A percentile compares a stretch with the other conserved stretches of the same genome.
Evolutionary conservation across 192 early-diverging fungal genomes (phyloP).

Genomic region (Coemansia sp.): DNA sequence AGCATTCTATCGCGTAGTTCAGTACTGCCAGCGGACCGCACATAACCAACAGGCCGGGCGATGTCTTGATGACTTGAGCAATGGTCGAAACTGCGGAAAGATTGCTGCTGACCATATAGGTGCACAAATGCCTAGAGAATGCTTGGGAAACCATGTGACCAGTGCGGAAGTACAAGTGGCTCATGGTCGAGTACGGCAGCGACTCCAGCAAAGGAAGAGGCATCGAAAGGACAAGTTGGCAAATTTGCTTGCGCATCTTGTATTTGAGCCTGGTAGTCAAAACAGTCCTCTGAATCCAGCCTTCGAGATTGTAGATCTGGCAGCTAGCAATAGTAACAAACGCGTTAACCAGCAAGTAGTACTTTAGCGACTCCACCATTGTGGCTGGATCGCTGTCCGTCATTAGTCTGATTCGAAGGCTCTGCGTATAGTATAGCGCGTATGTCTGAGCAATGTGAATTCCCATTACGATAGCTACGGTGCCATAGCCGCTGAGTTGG

Average conservation of each 20-base stretch:
- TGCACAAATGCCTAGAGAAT: not conserved
- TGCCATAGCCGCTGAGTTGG: slow-evolving; percentile 21
- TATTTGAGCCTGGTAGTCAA: slow-evolving; percentile 10
- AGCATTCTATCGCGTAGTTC: not conserved
- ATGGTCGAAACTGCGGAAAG: not conserved
- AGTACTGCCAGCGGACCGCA: not conserved
- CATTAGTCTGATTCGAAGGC: slow-evolving; percentile 27
- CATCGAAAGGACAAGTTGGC: slow-evolving; percentile 5
- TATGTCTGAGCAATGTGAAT: slow-evolving; percentile 12
- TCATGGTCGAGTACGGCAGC: not conserved
- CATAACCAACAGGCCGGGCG: slow-evolving; percentile 2
- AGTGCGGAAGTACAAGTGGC: not conserved
- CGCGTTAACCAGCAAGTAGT: slow-evolving; percentile 30
- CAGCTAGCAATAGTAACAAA: not conserved
- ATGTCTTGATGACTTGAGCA: slow-evolving; percentile 8
- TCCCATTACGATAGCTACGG: not conserved
- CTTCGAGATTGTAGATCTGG: slow-evolving; percentile 13
- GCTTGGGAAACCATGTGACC: no score
- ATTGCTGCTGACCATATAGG: not conserved
- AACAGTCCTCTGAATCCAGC: slow-evolving; percentile 3
- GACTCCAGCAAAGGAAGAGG: slow-evolving; percentile 20
- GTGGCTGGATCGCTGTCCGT: slow-evolving; percentile 29
- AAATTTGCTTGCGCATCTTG: not conserved
- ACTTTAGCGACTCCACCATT: slow-evolving; percentile 22
- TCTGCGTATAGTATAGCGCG: slow-evolving; percentile 18